These are phyloP conservation scores for Anthostomella pinea DNA, from an alignment of 2,329 filamentous ascomycete genomes.

Conservation along the genomic window DNA sequence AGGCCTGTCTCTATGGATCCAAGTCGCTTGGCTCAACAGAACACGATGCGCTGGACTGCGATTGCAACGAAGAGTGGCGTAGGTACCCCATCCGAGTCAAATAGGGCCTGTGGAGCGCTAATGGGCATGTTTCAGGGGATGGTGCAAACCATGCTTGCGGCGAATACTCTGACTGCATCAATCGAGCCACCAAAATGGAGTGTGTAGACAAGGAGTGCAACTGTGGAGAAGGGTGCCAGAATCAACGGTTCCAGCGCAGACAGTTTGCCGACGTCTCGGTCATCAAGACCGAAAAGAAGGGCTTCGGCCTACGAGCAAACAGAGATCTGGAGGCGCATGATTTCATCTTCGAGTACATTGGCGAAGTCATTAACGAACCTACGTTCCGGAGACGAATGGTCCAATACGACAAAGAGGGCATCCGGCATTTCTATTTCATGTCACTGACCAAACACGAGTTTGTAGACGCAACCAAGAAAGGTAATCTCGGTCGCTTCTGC, in stretches of 20 bases:
- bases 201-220: constrained; percentile 80
- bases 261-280: constrained; percentile 90
- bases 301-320: constrained; percentile 85
- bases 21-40: constrained; percentile 90
- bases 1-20: constrained; percentile 84
- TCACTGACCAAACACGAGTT: constrained; percentile 95
- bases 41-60: constrained; percentile 87
- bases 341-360: constrained; percentile 97
- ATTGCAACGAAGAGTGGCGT: constrained; percentile 95
- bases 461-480: constrained; percentile 94
- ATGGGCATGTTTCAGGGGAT: constrained; percentile 43
- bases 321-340: constrained; percentile 74
- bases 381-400: constrained; percentile 87
- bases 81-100: constrained; percentile 43
- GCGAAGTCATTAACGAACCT: constrained; percentile 93
- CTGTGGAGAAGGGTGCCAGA: constrained; percentile 85
- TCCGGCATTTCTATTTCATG: constrained; percentile 99
- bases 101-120: constrained; percentile 18
- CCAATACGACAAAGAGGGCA: constrained; percentile 91
- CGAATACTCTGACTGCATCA: constrained; percentile 97
- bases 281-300: constrained; percentile 98
- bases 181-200: constrained; percentile 96
- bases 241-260: constrained; percentile 89
- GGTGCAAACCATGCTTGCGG: constrained; percentile 81
- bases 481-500: constrained; percentile 94